Percentiles rank a stretch among this genome's conserved stretches.
phyloP scores from a whole-genome alignment of 2,329 filamentous ascomycete genomes.

The Rhinocladiella mackenziei region DNA sequence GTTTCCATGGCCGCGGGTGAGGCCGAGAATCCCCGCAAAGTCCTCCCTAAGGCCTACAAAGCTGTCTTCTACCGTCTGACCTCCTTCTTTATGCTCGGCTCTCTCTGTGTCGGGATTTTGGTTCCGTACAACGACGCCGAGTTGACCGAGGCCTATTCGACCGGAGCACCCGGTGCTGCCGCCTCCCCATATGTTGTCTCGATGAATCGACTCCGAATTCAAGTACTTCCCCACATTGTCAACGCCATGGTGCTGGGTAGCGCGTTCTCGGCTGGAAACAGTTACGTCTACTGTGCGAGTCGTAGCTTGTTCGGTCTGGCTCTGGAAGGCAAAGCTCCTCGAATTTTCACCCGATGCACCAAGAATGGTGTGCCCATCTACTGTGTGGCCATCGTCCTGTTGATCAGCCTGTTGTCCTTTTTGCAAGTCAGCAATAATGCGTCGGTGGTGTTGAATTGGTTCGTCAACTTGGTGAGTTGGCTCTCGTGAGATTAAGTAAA shows the following conservation, averaged over 20 bases:
- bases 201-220: constrained; percentile 63
- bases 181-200: constrained; percentile 63
- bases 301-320: constrained; percentile 66
- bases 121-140: constrained; percentile 65
- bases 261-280: constrained; percentile 66
- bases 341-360: constrained; percentile 60
- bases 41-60: constrained; percentile 71
- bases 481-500: not conserved
- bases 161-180: constrained; percentile 61
- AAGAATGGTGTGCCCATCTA: constrained; percentile 67
- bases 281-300: constrained; percentile 64
- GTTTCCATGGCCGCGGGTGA: constrained; percentile 64
- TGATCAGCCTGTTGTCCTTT: constrained; percentile 68
- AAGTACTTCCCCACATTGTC: constrained; percentile 64
- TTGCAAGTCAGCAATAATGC: constrained; percentile 64
- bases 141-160: constrained; percentile 58
- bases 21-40: constrained; percentile 63
- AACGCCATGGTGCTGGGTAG: constrained; percentile 69
- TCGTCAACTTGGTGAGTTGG: constrained; percentile 56
- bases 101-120: constrained; percentile 66
- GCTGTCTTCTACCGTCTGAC: constrained; percentile 75
- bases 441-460: constrained; percentile 67
- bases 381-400: constrained; percentile 62
- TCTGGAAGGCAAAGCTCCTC: constrained; percentile 63
- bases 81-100: constrained; percentile 70